These are phyloP conservation scores for Macrolepiota dolichaula DNA, from an alignment of 768 basidiomycete genomes.

Conservation along the genomic window DNA sequence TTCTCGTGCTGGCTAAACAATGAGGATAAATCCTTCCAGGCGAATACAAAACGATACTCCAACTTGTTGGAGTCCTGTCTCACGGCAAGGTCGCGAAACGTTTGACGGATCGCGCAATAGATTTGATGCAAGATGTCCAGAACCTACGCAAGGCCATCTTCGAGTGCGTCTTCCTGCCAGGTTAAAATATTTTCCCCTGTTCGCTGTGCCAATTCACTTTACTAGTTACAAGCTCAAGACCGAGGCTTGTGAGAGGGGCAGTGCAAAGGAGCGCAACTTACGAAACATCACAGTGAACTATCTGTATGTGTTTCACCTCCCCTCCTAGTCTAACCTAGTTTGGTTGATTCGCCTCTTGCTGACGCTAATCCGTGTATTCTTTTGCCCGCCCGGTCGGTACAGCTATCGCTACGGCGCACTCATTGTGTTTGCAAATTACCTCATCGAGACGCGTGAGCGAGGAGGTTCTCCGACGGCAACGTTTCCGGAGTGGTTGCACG, in stretches of 20 bases:
- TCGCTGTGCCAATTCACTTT: neutral
- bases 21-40: slow-evolving; percentile 43
- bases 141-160: slow-evolving; percentile 94
- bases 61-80: slow-evolving; percentile 88
- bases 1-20: neutral
- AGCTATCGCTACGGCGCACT: slow-evolving; percentile 88
- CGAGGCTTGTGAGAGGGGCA: slow-evolving; percentile 78
- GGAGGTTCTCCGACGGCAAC: slow-evolving; percentile 34
- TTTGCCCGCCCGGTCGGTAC: neutral
- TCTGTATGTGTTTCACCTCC: slow-evolving; percentile 43
- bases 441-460: slow-evolving; percentile 64
- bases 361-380: neutral
- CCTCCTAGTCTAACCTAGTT: neutral
- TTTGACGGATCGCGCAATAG: slow-evolving; percentile 83
- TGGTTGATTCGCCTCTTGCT: neutral
- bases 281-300: slow-evolving; percentile 84
- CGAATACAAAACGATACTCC: slow-evolving; percentile 95
- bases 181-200: neutral
- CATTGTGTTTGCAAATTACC: slow-evolving; percentile 93
- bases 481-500: slow-evolving; percentile 81
- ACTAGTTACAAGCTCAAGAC: slow-evolving; percentile 86
- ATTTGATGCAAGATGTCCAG: slow-evolving; percentile 94
- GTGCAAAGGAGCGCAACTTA: slow-evolving; percentile 72
- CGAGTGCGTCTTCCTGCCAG: slow-evolving; percentile 53
- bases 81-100: slow-evolving; percentile 92